Evolutionary conservation across 192 early-diverging fungal species (phyloP), one percentile per base, ranked within the genome.

Genomic region (Linnemannia exigua): DNA sequence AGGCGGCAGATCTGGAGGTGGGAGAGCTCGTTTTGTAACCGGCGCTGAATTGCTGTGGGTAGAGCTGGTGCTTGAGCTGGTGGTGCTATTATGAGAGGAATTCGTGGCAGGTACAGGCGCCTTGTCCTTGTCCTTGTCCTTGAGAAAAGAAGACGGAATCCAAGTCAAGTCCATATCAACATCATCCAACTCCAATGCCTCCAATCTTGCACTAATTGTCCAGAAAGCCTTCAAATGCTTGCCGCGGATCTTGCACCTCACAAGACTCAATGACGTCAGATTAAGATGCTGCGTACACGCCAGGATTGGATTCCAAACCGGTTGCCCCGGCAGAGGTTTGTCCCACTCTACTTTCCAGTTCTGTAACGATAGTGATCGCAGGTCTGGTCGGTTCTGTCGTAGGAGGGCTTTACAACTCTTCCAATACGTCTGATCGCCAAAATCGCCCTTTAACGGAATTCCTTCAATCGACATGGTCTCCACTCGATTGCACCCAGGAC

Each of bases 221-320:
- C 79, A 81, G 38, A 81, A 66, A 1, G 67, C 67, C 20, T 70
- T 37, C 19, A 75, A 41, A 51, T 81, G 73, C 16, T 52, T 67
- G 7, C 79, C 79, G 19, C 72, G 35, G 51, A 81, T 75, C 14
- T 19, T 11, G 35, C 67, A 75, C 5, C 35, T 20, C 19, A 54
- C 28, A 22, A 81, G 47, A 25, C 22, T 70, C 54, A 81, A 52
- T 33, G 67, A 75, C 25, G 38, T 67, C 28, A 81, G 20, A 31
- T 75, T 67, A 8, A 12, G 38, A n/a, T 25, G 19, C 16, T 41
- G 28, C 0, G 67, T 33, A 25, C 73, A 75, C 20, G 31, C 54
- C 25, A 75, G 25, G 8, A 81, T 74, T 2, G 79, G 79, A 25
- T 52, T 81, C 72, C 79, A 74, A 5, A 36, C 17, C 3, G 78